Conservation (phyloP, 345 rosid species). For the Eucalyptus cloeziana region DNA sequence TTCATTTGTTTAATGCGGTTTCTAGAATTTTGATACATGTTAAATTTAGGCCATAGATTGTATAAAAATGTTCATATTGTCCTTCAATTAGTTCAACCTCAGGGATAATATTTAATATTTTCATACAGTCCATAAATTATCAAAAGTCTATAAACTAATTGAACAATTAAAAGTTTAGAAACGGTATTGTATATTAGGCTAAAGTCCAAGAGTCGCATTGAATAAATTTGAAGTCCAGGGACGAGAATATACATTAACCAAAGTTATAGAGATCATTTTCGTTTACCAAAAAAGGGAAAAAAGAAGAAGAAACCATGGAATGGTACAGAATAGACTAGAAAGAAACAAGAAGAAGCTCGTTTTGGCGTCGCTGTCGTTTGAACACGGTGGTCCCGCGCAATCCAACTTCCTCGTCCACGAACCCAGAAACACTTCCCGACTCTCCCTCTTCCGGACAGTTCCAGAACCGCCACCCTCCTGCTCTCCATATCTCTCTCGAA, state of each 20-base stretch:
- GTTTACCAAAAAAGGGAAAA: accelerated
- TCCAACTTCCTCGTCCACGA: neutral
- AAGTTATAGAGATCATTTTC: neutral
- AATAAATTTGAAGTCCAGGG: too few species aligned
- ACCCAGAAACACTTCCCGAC: neutral
- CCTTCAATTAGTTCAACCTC: too few species aligned
- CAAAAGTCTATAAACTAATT: accelerated
- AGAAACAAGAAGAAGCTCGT: neutral
- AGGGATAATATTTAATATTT: accelerated
- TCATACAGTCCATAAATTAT: accelerated
- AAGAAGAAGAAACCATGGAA: too few species aligned
- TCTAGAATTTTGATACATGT: too few species aligned
- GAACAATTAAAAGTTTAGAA: accelerated
- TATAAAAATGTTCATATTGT: too few species aligned
- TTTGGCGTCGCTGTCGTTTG: neutral
- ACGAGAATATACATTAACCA: too few species aligned
- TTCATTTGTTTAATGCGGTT: accelerated
- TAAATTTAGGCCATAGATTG: neutral
- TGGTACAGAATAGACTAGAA: neutral
- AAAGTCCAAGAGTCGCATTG: accelerated
- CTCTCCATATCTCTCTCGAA: neutral
- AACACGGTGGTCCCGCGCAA: neutral
- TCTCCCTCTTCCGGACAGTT: neutral
- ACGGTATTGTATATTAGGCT: accelerated
- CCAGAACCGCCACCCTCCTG: neutral